A percentile compares a stretch with the other conserved stretches of the same genome.
Evolutionary conservation across 345 rosid genomes (phyloP).

Genomic region (Euphorbia lathyris): DNA sequence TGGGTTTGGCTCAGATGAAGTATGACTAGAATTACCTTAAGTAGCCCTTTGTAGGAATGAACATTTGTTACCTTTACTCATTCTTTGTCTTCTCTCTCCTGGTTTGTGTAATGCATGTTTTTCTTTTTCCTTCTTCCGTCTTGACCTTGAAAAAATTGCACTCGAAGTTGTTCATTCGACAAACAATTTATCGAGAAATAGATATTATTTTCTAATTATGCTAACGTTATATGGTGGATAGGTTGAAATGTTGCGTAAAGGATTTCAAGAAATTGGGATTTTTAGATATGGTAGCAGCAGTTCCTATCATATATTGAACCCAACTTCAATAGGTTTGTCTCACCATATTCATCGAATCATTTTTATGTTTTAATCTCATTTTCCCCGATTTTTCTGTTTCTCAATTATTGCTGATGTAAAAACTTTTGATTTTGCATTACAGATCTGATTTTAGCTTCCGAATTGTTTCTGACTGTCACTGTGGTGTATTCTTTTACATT

Average conservation of each 20-base stretch:
- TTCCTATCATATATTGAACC: slow-evolving; percentile 66
- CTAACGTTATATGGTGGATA: slow-evolving; percentile 27
- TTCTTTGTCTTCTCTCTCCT: background rate
- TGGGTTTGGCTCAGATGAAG: background rate
- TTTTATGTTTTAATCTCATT: background rate
- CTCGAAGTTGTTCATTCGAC: background rate
- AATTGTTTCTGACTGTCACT: slow-evolving; percentile 7
- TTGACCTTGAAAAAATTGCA: background rate
- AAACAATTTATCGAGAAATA: slow-evolving; percentile 1
- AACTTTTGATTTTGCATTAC: slow-evolving; percentile 8
- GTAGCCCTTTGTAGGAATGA: background rate
- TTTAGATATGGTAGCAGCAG: slow-evolving; percentile 41
- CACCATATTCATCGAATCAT: slow-evolving; percentile 4
- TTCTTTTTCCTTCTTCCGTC: background rate
- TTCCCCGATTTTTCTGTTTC: background rate
- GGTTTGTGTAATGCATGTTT: background rate
- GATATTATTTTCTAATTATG: slow-evolving; percentile 10
- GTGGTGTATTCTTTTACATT: slow-evolving; percentile 5
- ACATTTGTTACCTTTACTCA: background rate
- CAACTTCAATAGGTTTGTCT: slow-evolving; percentile 83
- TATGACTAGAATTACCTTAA: background rate
- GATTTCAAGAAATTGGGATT: slow-evolving; percentile 81
- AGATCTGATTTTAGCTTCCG: background rate
- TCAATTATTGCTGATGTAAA: background rate
- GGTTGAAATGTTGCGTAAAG: slow-evolving; percentile 66